Conservation (phyloP, 495 filamentous ascomycete species). For the Hypoxylon lenormandii region DNA sequence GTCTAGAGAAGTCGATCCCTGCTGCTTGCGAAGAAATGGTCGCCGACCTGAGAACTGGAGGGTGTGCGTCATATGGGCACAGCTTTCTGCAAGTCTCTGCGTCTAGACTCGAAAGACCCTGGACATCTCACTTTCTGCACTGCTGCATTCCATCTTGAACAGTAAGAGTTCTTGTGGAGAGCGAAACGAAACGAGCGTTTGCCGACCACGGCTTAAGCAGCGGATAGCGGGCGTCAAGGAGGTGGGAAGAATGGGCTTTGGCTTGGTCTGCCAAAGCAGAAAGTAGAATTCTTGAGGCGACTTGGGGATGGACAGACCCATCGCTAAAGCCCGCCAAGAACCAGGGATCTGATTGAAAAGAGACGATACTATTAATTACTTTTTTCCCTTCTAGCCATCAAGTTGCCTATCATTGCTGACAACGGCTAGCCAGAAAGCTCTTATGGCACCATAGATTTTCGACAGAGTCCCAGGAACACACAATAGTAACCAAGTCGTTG, state of each 20-base stretch:
- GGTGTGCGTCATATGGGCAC: constrained; percentile 50
- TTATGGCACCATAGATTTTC: constrained; percentile 17
- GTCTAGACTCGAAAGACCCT: constrained; percentile 45
- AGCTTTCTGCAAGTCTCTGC: constrained; percentile 46
- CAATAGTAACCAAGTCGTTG: constrained; percentile 21
- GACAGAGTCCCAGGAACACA: constrained; percentile 24
- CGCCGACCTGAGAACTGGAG: constrained; percentile 46
- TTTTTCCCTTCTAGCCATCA: constrained; percentile 24
- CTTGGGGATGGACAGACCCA: constrained; percentile 24
- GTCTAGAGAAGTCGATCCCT: constrained; percentile 46
- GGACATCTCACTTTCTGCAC: constrained; percentile 35
- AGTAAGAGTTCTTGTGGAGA: constrained; percentile 30
- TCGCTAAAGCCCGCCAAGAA: constrained; percentile 41
- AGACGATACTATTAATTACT: constrained; percentile 33
- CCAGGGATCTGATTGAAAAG: constrained; percentile 32
- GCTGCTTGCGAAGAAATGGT: constrained; percentile 47
- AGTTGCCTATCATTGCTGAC: constrained; percentile 35
- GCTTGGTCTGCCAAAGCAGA: neutral
- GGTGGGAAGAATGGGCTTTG: constrained; percentile 26
- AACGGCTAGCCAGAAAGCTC: constrained; percentile 12
- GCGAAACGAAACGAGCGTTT: constrained; percentile 22
- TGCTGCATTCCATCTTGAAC: constrained; percentile 36
- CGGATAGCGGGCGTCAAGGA: constrained; percentile 23
- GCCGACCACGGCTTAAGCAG: constrained; percentile 10
- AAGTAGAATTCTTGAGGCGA: constrained; percentile 14